Evolutionary conservation across 495 filamentous ascomycete species (phyloP), one percentile per base, ranked within the genome.

Genomic region (Aspergillus campestris): DNA sequence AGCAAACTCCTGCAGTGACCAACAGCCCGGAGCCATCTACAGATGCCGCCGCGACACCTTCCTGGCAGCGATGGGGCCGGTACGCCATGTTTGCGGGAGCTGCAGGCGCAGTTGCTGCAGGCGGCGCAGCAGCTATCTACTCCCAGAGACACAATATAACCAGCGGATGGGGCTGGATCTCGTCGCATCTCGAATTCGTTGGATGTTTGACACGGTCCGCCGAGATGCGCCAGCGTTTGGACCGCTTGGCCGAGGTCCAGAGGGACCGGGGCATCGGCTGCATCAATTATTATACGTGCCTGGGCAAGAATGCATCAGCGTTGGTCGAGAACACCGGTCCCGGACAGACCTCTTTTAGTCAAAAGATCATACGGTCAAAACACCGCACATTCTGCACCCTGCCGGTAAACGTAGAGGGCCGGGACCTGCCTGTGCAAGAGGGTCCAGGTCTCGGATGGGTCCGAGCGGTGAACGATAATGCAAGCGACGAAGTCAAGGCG

Each of bases 181-280:
- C 82, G 8, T 88, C 84, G 11, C 94, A 98, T 67, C 80, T 98
- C n/a, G 89, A 90, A 59, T 98, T 98, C 53, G 83, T 97, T 2
- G 89, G 90, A 1, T 91, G 86, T 56, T 74, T 98, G 3, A 81
- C 84, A 47, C 80, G 87, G 15, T 77, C 75, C 7, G 79, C 86
- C 43, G 90, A 95, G 51, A 64, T 97, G 30, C 76, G 79, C 35
- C 71, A 74, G 47, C 78, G 92, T 5, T 68, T 94, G 15, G 60
- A 35, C 3, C 51, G 49, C 1, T 69, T 88, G 57, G 67, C 75
- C 10, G 64, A 66, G n/a, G 62, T 90, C 8, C 70, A 78, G 32
- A 57, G 60, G 44, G 70, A 71, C 33, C 63, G 67, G 12, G 65
- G 71, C 7, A 74, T 94, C 29, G 81, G 84, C 3, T 91, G 86